Percentiles rank a stretch among this genome's conserved stretches.
phyloP scores from a whole-genome alignment of 768 basidiomycete genomes.

The Collybia sp. region DNA sequence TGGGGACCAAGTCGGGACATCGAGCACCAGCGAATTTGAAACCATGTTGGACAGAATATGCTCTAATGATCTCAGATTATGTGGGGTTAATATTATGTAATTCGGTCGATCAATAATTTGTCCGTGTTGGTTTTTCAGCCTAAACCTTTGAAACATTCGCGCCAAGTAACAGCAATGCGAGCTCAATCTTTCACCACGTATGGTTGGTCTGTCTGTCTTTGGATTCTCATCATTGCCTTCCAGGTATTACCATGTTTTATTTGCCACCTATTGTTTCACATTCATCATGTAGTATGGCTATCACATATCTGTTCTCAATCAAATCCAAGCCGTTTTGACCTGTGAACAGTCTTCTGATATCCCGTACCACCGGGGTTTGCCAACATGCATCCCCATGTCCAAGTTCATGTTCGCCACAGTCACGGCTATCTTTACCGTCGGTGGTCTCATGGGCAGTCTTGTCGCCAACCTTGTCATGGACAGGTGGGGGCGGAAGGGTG shows the following conservation, averaged over 20 bases:
- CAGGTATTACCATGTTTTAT: conserved; percentile 26
- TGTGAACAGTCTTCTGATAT: conserved; percentile 40
- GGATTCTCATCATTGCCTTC: conserved; percentile 64
- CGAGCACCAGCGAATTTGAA: no score
- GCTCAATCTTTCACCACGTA: conserved; percentile 42
- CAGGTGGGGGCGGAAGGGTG: conserved; percentile 63
- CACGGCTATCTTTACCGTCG: conserved; percentile 83
- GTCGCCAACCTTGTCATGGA: conserved; percentile 67
- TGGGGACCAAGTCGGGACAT: no score
- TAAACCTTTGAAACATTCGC: neutral
- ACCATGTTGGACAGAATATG: no score
- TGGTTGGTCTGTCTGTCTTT: conserved; percentile 63
- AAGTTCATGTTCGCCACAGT: conserved; percentile 74
- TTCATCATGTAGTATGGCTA: conserved; percentile 69
- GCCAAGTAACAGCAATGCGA: no score
- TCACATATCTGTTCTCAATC: conserved; percentile 89
- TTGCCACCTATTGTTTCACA: conserved; percentile 1
- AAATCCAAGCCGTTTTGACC: conserved; percentile 74
- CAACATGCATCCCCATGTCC: conserved; percentile 79
- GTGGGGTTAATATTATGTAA: no score
- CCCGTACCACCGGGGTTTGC: conserved; percentile 34
- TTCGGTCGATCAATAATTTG: no score
- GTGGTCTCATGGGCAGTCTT: conserved; percentile 79
- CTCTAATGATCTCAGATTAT: no score
- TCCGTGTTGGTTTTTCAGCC: neutral